Conservation (phyloP, 495 filamentous ascomycete species). For the Xanthoparmelia taractica region DNA sequence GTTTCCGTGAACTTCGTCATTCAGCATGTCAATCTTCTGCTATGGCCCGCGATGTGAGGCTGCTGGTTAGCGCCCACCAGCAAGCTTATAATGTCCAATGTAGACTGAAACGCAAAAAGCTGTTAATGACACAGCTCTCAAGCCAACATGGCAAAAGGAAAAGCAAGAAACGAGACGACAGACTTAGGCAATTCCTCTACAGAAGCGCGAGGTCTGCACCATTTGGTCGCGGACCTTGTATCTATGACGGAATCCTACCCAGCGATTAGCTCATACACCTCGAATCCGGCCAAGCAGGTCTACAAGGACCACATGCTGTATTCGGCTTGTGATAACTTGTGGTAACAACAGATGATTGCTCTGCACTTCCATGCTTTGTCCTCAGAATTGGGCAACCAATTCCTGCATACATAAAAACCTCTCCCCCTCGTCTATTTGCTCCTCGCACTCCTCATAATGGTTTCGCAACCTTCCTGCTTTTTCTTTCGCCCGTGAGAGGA, state of each 20-base stretch:
- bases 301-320: neutral
- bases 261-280: neutral
- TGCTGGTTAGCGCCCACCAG: too few species aligned
- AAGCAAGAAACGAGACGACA: neutral
- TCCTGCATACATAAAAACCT: too few species aligned
- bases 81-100: too few species aligned
- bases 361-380: neutral
- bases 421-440: neutral
- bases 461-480: conserved; percentile 87
- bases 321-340: neutral
- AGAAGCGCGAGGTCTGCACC: neutral
- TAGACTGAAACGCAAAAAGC: neutral
- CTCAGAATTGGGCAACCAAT: neutral
- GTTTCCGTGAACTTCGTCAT: too few species aligned
- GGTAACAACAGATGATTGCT: fast-evolving
- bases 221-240: neutral
- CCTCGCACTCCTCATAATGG: conserved; percentile 55
- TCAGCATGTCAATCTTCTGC: too few species aligned
- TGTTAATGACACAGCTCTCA: neutral
- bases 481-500: conserved; percentile 63
- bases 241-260: neutral
- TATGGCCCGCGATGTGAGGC: too few species aligned
- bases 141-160: neutral
- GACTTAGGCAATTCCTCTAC: neutral
- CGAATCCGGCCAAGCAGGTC: neutral